These are phyloP conservation scores for Elsinoe arachidis DNA, from an alignment of 2,329 filamentous ascomycete genomes.

Conservation along the genomic window DNA sequence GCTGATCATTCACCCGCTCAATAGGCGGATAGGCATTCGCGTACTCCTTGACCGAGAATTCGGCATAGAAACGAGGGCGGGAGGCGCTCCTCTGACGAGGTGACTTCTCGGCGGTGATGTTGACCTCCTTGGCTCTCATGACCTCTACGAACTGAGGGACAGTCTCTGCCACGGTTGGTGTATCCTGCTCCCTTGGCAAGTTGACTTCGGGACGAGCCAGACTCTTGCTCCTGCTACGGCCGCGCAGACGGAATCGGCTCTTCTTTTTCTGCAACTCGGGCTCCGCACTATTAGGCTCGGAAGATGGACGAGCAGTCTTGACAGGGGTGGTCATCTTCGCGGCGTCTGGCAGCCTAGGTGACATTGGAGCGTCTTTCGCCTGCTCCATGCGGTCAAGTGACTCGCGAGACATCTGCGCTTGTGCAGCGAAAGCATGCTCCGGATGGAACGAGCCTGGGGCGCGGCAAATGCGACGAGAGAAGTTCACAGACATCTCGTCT, in stretches of 20 bases:
- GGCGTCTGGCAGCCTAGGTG: not conserved
- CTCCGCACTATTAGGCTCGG: conserved; percentile 5
- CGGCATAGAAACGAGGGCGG: not conserved
- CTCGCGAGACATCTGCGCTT: not conserved
- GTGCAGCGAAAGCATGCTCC: conserved; percentile 8
- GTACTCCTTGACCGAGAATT: conserved; percentile 1
- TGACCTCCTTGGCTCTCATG: not conserved
- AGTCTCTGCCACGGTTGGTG: conserved; percentile 17
- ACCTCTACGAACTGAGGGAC: conserved; percentile 13
- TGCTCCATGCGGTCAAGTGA: not conserved
- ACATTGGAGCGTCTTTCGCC: not conserved
- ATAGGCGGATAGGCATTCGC: not conserved
- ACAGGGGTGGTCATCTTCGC: not conserved
- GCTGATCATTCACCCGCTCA: conserved; percentile 4
- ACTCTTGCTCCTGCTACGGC: conserved; percentile 23
- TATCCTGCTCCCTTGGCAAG: conserved; percentile 16
- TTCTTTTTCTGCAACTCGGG: conserved; percentile 17
- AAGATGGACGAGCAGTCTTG: not conserved
- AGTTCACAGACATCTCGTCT: conserved; percentile 27
- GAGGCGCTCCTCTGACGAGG: not conserved
- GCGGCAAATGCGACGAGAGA: conserved; percentile 22
- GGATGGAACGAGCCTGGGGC: conserved; percentile 5
- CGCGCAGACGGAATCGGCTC: conserved; percentile 15
- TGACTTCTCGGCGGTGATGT: not conserved
- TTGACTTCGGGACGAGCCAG: conserved; percentile 16